Conservation (phyloP, 2,329 filamentous ascomycete genomes). For the Alternaria tenuissima region DNA sequence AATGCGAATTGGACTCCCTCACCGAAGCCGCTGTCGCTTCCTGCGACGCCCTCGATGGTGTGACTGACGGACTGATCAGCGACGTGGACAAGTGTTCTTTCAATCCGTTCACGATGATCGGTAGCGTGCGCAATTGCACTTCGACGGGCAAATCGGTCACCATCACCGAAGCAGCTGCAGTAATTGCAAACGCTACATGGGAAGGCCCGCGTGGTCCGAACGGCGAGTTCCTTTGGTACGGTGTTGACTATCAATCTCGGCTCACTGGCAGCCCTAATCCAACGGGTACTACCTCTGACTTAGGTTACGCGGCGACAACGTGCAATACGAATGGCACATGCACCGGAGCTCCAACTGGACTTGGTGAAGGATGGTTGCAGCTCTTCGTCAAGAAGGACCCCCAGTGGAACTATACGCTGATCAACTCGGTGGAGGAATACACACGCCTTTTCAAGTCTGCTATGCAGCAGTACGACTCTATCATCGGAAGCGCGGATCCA, state of each 20-base stretch:
- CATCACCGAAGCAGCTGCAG: slow-evolving; percentile 21
- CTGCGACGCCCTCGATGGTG: slow-evolving; percentile 41
- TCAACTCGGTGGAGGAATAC: background rate
- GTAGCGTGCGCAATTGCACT: slow-evolving; percentile 20
- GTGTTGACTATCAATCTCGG: slow-evolving; percentile 15
- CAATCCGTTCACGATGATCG: slow-evolving; percentile 23
- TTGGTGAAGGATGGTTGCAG: slow-evolving; percentile 7
- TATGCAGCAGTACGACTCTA: slow-evolving; percentile 18
- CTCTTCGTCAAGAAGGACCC: slow-evolving; percentile 26
- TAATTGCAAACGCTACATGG: slow-evolving; percentile 27
- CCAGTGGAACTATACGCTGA: slow-evolving; percentile 1
- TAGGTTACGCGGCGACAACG: slow-evolving; percentile 18
- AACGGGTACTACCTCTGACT: background rate
- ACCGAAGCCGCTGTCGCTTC: slow-evolving; percentile 27
- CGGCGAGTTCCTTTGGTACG: slow-evolving; percentile 28
- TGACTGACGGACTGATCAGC: slow-evolving; percentile 45
- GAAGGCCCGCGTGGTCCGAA: slow-evolving; percentile 20
- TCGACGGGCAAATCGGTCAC: background rate
- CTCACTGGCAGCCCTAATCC: slow-evolving; percentile 9
- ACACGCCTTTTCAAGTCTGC: background rate
- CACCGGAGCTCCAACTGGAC: background rate
- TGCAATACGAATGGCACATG: slow-evolving; percentile 16
- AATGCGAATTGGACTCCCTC: slow-evolving; percentile 41
- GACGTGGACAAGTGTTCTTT: slow-evolving; percentile 39
- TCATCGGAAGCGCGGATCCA: slow-evolving; percentile 23